These are phyloP conservation scores for Daldinia caldariorum DNA, from an alignment of 495 filamentous ascomycete species.

Conservation along the genomic window DNA sequence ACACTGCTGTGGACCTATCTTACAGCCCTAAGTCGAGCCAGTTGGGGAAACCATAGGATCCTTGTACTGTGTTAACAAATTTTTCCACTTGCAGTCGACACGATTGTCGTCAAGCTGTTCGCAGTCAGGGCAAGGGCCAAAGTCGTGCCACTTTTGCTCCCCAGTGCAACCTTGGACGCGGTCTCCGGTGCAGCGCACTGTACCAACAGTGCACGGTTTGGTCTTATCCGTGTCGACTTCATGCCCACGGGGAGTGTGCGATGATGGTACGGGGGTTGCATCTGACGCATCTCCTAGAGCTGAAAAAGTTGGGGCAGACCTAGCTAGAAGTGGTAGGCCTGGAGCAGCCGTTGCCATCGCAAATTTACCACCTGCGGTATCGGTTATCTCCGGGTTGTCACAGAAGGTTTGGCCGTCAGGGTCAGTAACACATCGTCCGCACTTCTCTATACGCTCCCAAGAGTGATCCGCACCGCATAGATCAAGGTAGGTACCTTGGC, in stretches of 20 bases:
- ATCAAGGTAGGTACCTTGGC: constrained; percentile 7
- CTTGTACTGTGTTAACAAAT: neutral
- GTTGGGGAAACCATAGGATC: neutral
- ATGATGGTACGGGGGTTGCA: neutral
- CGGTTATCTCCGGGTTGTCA: neutral
- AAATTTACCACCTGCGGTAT: neutral
- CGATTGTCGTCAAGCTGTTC: constrained; percentile 32
- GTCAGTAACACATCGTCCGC: constrained; percentile 6
- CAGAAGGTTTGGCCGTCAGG: constrained; percentile 5
- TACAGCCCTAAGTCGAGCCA: neutral
- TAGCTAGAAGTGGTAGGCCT: no score
- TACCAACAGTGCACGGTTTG: constrained; percentile 23
- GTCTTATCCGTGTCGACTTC: neutral
- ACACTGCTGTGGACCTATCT: neutral
- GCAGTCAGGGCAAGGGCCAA: constrained; percentile 33
- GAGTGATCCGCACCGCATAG: neutral
- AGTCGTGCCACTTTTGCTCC: constrained; percentile 26
- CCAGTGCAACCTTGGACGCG: constrained; percentile 17
- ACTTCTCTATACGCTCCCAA: neutral
- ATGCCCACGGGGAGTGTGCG: neutral
- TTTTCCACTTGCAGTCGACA: constrained; percentile 22
- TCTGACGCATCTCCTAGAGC: neutral
- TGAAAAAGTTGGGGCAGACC: neutral
- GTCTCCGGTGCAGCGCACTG: constrained; percentile 25
- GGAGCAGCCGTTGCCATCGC: neutral